Evolutionary conservation across 2,329 filamentous ascomycete genomes (phyloP).

Genomic region (Diaporthe capsici): DNA sequence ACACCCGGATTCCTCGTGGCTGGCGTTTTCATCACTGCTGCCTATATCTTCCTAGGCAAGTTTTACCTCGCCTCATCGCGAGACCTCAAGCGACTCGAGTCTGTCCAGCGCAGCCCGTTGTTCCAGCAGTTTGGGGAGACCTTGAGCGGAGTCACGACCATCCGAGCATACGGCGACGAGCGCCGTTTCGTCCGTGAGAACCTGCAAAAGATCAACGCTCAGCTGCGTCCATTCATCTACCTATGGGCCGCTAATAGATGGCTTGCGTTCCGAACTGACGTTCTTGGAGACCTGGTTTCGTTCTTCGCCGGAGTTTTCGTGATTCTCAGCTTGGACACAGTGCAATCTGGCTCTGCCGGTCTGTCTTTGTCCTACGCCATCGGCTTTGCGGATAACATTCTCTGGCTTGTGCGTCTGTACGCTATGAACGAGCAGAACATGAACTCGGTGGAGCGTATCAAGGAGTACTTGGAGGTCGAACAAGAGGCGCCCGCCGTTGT

Average conservation of each 20-base stretch:
- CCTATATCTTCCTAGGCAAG: conserved; percentile 86
- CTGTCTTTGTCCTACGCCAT: conserved; percentile 96
- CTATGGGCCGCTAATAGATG: conserved; percentile 97
- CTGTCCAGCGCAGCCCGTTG: conserved; percentile 91
- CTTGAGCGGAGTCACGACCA: conserved; percentile 93
- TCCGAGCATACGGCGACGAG: conserved; percentile 95
- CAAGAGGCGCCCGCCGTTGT: conserved; percentile 88
- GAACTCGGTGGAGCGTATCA: conserved; percentile 98
- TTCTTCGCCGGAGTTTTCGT: conserved; percentile 97
- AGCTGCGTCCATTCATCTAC: conserved; percentile 94
- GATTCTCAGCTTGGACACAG: conserved; percentile 82
- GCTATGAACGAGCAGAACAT: conserved; percentile 98
- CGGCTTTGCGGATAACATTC: conserved; percentile 94
- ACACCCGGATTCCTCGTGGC: conserved; percentile 93
- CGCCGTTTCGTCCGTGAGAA: conserved; percentile 95
- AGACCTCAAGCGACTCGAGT: conserved; percentile 95
- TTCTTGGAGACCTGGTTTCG: conserved; percentile 89
- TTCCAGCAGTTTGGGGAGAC: conserved; percentile 99
- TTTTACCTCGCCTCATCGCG: conserved; percentile 95
- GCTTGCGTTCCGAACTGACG: conserved; percentile 92
- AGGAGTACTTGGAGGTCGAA: conserved; percentile 96
- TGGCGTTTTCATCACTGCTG: conserved; percentile 83
- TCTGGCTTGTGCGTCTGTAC: conserved; percentile 96
- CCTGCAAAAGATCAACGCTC: conserved; percentile 86
- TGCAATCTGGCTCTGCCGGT: conserved; percentile 93